phyloP scores from a whole-genome alignment of 805 yeast species.

The Hanseniaspora nectarophila region DNA sequence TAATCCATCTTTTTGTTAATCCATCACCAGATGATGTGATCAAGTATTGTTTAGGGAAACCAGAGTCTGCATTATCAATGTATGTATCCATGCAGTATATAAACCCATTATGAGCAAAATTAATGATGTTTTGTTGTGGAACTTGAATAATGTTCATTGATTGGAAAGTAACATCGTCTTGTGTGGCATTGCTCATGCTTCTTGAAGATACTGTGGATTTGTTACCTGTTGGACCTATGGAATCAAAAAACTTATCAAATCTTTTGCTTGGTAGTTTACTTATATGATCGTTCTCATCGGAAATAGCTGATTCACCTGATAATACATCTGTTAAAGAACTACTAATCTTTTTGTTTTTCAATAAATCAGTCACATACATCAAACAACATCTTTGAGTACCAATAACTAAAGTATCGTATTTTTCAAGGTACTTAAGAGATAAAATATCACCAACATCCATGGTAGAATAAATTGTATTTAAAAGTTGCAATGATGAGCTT shows the following conservation, averaged over 20 bases:
- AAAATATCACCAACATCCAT: slow-evolving; percentile 91
- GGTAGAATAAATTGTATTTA: slow-evolving; percentile 57
- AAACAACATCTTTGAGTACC: slow-evolving; percentile 91
- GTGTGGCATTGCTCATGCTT: neutral
- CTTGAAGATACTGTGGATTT: neutral
- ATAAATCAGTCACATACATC: slow-evolving; percentile 47
- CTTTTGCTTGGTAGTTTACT: slow-evolving; percentile 46
- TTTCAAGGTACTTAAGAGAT: slow-evolving; percentile 58
- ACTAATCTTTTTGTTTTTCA: slow-evolving; percentile 23
- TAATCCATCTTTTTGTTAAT: slow-evolving; percentile 64
- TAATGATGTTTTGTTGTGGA: slow-evolving; percentile 50
- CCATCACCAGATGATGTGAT: slow-evolving; percentile 90
- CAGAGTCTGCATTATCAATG: slow-evolving; percentile 8
- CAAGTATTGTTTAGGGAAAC: slow-evolving; percentile 29
- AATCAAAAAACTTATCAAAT: slow-evolving; percentile 79
- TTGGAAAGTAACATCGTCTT: slow-evolving; percentile 13
- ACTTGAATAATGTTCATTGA: slow-evolving; percentile 45
- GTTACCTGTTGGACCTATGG: slow-evolving; percentile 68
- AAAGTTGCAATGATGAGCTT: slow-evolving; percentile 17
- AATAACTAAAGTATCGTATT: slow-evolving; percentile 50
- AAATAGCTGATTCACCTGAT: neutral
- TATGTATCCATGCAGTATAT: slow-evolving; percentile 48
- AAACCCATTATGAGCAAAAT: slow-evolving; percentile 87
- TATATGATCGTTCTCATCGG: slow-evolving; percentile 16
- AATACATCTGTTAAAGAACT: neutral